Evolutionary conservation across 2,329 filamentous ascomycete species (phyloP), one percentile per base, ranked within the genome.

Genomic region (Beauveria sp.): DNA sequence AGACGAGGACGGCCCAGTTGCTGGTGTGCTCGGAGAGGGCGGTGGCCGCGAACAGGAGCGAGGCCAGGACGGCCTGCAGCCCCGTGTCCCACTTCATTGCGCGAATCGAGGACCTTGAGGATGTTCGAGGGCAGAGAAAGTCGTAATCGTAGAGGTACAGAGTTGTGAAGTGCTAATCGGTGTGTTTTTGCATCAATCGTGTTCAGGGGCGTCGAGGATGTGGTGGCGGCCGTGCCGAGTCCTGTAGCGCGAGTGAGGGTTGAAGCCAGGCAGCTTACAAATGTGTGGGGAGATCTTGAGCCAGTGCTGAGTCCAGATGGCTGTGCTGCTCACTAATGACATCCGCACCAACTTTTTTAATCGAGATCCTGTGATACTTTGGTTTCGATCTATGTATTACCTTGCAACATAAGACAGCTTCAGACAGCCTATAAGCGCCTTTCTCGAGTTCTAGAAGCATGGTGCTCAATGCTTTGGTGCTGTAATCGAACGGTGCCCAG

Each of bases 1-100:
- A 95, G 63, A 99, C 95, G n/a, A 99, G 87, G 64, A 99, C 95
- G 10, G 95, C 95, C 95, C 95, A 99, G 77, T 99, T 99, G 72
- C 91, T 97, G 18, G 95, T 99, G 77, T 99, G 95, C 69, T 93
- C 88, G 66, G 86, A 84, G 30, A 80, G 77, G 63, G 79, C 76
- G 26, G 69, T 68, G 9, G 79, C 73, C 60, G 76, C 72, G 52
- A 86, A 71, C 61, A 84, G 68, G 62, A 78, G 68, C 46, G 79
- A 74, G 51, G 75, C 78, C 69, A 82, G 70, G 60, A 84, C 73
- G 66, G 78, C 76, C 45, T 79, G 76, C 53, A 82, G 73, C 53
- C 77, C 71, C 63, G 80, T 67, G 60, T 66, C 72, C 20, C 75
- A 75, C 74, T 81, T 83, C 83, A 86, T 86, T 56, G 63, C 66